Conservation (phyloP, 2,329 filamentous ascomycete genomes). For the Tolypocladium album region DNA sequence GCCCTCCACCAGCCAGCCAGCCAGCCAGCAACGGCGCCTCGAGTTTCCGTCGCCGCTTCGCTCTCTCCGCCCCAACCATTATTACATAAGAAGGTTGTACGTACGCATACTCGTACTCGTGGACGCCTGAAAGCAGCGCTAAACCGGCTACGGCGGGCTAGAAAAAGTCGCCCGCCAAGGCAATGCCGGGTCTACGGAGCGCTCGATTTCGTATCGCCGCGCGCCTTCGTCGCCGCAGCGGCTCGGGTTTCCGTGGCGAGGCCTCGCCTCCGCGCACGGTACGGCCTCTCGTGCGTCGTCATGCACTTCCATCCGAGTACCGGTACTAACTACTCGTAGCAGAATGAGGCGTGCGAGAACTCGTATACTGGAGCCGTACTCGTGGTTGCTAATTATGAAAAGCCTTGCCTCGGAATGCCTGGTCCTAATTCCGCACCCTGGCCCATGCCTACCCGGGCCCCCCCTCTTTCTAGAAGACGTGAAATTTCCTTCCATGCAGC, state of each 20-base stretch:
- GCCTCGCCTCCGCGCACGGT: background rate
- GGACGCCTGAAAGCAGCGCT: background rate
- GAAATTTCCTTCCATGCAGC: background rate
- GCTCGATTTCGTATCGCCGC: background rate
- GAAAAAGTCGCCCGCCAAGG: background rate
- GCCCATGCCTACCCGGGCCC: background rate
- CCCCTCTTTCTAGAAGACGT: background rate
- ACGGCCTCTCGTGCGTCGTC: too few relatives aligned
- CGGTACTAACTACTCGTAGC: too few relatives aligned
- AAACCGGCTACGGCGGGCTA: background rate
- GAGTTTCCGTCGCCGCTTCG: too few relatives aligned
- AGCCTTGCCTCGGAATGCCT: background rate
- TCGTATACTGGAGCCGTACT: too few relatives aligned
- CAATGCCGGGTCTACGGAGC: background rate
- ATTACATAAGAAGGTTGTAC: too few relatives aligned
- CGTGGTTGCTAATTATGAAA: background rate
- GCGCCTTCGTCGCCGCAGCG: background rate
- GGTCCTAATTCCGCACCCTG: background rate
- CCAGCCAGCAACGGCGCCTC: background rate
- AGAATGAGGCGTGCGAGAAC: too few relatives aligned
- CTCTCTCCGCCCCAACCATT: too few relatives aligned
- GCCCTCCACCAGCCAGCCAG: background rate
- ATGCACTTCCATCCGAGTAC: too few relatives aligned
- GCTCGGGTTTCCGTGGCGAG: background rate
- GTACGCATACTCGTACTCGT: too few relatives aligned